Conservation (phyloP, 1,139 yeast species). For the Hyphopichia burtonii region DNA sequence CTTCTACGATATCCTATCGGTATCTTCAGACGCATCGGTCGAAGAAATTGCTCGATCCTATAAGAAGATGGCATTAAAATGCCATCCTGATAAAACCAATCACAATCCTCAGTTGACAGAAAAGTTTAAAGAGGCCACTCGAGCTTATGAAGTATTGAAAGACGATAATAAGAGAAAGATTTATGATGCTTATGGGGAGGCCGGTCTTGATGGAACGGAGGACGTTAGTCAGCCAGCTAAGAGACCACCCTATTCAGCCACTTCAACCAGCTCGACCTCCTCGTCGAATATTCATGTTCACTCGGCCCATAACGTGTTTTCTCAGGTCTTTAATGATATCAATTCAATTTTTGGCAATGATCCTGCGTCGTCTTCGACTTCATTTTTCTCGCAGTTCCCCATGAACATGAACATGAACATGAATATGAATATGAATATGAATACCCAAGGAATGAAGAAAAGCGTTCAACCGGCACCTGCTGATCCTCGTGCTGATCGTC, state of each 20-base stretch:
- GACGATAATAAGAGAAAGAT: constrained; percentile 29
- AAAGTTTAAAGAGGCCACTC: constrained; percentile 41
- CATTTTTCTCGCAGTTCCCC: constrained; percentile 6
- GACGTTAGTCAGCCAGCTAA: constrained; percentile 6
- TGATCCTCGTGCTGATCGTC: constrained; percentile 8
- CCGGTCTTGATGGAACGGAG: constrained; percentile 35
- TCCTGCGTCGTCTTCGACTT: constrained; percentile 8
- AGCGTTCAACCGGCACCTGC: constrained; percentile 20
- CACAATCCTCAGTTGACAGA: constrained; percentile 45
- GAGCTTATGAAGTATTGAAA: constrained; percentile 42
- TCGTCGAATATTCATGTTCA: neutral
- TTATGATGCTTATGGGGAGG: constrained; percentile 41
- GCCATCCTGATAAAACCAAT: constrained; percentile 50
- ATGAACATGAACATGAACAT: constrained; percentile 7
- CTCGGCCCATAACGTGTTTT: constrained; percentile 25
- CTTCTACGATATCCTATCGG: constrained; percentile 38
- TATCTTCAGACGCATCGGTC: constrained; percentile 30
- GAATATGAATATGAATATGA: constrained; percentile 9
- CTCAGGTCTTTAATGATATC: constrained; percentile 41
- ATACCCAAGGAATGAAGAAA: constrained; percentile 15
- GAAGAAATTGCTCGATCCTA: constrained; percentile 45
- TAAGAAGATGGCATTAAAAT: constrained; percentile 39
- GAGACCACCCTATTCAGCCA: constrained; percentile 6
- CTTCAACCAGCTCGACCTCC: constrained; percentile 4
- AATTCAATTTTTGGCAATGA: constrained; percentile 28